Evolutionary conservation across 345 rosid species (phyloP).

Genomic region (Hibiscus mutabilis): DNA sequence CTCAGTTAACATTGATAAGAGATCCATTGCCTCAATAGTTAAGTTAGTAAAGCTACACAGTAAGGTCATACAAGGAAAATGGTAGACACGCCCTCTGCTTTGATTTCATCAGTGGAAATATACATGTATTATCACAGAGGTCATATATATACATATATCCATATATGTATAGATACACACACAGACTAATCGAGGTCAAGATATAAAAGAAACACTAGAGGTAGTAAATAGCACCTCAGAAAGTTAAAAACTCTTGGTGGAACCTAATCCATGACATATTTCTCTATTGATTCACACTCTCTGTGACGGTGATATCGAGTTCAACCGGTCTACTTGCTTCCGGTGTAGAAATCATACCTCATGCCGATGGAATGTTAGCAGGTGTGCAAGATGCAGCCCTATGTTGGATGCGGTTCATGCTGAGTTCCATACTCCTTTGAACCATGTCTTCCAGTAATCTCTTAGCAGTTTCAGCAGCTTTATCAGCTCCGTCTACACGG

Average conservation of each 20-base stretch:
- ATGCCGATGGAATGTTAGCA: slow-evolving; percentile 23
- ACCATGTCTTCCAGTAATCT: slow-evolving; percentile 62
- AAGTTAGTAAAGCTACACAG: no score
- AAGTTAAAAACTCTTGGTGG: slow-evolving; percentile 2
- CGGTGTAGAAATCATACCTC: slow-evolving; percentile 2
- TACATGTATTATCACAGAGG: slow-evolving; percentile 18
- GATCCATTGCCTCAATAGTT: no score
- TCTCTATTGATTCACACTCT: not conserved
- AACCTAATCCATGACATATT: not conserved
- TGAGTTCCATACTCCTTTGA: slow-evolving; percentile 62
- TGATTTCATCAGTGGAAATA: slow-evolving; percentile 15
- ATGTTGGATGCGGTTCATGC: slow-evolving; percentile 40
- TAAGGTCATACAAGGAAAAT: no score
- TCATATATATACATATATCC: slow-evolving; percentile 12
- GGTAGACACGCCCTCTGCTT: not conserved
- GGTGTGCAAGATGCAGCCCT: slow-evolving; percentile 33
- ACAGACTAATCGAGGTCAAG: slow-evolving; percentile 12
- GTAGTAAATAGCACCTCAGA: slow-evolving; percentile 21
- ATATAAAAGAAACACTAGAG: slow-evolving; percentile 30
- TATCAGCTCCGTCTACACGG: slow-evolving; percentile 52
- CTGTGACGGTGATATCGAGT: slow-evolving; percentile 16
- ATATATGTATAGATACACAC: not conserved
- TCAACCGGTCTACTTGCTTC: slow-evolving; percentile 11
- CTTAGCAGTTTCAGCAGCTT: slow-evolving; percentile 68
- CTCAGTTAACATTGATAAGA: no score